Evolutionary conservation across 805 yeast genomes (phyloP), one percentile per base, ranked within the genome.

Genomic region (Saccharomyces mikatae): DNA sequence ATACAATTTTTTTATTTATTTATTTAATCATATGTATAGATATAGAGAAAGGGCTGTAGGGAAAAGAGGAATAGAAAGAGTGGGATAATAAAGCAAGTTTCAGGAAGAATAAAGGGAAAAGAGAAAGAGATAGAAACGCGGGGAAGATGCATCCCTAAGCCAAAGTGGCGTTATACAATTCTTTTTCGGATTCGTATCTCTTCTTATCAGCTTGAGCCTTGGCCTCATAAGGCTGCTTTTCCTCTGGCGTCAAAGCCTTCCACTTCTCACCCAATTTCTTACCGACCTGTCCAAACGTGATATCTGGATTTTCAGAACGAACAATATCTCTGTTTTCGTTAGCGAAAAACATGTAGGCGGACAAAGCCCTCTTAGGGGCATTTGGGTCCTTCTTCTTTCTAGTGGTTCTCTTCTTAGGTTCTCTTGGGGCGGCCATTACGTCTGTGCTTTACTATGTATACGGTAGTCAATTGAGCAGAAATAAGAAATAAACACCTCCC

Each of bases 341-440:
- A 66, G 97, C 97, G 71, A 89, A 92, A 83, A 87, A 90, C 97
- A 92, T 89, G 85, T 90, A 92, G 50, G 97, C 96, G 58, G 97
- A 88, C 72, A 92, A 78, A 28, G 97, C 89, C 76, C 97, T 87
- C 87, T 91, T 91, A 73, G 98, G 98, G 61, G 97, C 97, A 74
- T 90, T 90, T 78, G 98, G 96, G 74, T 88, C 95, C 73, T 74
- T 74, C 74, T 74, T 74, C 72, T 73, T 75, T 72, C 76, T 74
- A 56, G 70, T 58, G 56, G 71, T 58, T 69, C 63, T 66, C 68
- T 64, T 65, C 63, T 72, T 58, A 59, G 71, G 71, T 66, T 71
- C 73, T 65, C 74, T 71, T 58, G 69, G 70, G 52, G 69, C 71
- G 53, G 76, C 70, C 75, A 71, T 73, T 54, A 47, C 55, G n/a